Conservation (phyloP, 257 asterid genomes). For the Echites panduratus region DNA sequence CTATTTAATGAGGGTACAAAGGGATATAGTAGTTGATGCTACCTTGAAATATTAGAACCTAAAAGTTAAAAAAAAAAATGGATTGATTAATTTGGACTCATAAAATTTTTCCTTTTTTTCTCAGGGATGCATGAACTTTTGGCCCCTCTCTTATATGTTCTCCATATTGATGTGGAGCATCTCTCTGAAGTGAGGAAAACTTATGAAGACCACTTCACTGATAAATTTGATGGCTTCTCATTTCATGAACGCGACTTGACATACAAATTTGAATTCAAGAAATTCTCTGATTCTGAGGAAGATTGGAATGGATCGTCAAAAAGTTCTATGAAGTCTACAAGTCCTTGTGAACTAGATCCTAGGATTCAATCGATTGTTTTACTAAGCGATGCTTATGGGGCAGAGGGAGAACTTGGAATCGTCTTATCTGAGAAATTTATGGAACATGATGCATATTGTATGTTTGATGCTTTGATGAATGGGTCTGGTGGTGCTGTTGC, state of each 20-base stretch:
- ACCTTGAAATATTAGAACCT: too few relatives aligned
- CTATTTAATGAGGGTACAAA: too few relatives aligned
- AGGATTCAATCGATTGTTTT: conserved; percentile 53
- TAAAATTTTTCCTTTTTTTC: too few relatives aligned
- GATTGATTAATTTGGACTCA: background rate
- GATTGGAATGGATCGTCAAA: conserved; percentile 33
- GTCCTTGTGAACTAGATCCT: conserved; percentile 58
- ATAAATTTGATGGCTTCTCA: conserved; percentile 74
- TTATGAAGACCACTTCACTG: conserved; percentile 66
- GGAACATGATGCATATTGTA: conserved; percentile 90
- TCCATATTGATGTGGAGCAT: conserved; percentile 63
- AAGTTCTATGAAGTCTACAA: conserved; percentile 30
- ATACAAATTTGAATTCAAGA: conserved; percentile 71
- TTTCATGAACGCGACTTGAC: conserved; percentile 66
- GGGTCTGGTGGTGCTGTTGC: conserved; percentile 77
- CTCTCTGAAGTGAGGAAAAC: conserved; percentile 66
- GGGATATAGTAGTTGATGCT: too few relatives aligned
- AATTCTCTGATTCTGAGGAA: conserved; percentile 50
- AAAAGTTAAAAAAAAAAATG: too few relatives aligned
- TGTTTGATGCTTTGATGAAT: conserved; percentile 81
- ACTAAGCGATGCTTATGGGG: conserved; percentile 83
- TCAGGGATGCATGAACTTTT: conserved; percentile 93
- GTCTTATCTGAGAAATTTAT: conserved; percentile 76
- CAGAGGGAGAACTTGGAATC: conserved; percentile 90
- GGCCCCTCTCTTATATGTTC: conserved; percentile 81